Percentiles rank a stretch among this genome's conserved stretches.
These are phyloP conservation scores for Ganoderma lingzhi DNA, from an alignment of 1,284 basidiomycete species.

Conservation along the genomic window DNA sequence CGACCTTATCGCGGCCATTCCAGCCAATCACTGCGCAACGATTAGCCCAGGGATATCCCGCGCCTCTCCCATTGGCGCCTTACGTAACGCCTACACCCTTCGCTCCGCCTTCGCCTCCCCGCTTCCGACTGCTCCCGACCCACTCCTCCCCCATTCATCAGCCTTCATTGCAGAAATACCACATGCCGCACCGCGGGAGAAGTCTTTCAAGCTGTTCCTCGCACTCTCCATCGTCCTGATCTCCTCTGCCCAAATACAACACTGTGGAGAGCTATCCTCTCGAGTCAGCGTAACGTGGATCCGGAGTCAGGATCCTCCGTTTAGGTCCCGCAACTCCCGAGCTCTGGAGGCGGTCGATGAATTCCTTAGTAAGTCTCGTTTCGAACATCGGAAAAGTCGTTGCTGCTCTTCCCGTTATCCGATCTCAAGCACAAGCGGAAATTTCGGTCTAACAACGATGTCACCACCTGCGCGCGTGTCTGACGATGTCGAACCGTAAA, in stretches of 20 bases:
- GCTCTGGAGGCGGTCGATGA: neutral
- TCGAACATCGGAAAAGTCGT: neutral
- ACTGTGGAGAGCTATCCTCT: neutral
- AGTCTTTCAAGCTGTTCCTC: neutral
- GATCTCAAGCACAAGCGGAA: neutral
- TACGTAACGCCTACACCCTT: conserved; percentile 21
- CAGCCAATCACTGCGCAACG: conserved; percentile 28
- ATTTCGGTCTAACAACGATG: neutral
- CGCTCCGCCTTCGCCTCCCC: conserved; percentile 27
- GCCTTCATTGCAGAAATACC: neutral
- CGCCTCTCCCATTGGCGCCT: conserved; percentile 10
- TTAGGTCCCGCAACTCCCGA: neutral
- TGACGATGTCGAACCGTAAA: neutral
- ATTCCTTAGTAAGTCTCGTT: neutral
- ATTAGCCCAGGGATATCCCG: conserved; percentile 28
- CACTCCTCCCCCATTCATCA: neutral
- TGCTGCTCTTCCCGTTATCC: neutral
- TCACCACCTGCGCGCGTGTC: neutral
- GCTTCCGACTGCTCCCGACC: conserved; percentile 8
- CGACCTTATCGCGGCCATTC: conserved; percentile 28
- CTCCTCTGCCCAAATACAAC: neutral
- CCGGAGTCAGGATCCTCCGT: neutral
- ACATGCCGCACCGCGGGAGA: neutral
- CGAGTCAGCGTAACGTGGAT: neutral
- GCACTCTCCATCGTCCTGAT: neutral